phyloP scores from a whole-genome alignment of 2,329 filamentous ascomycete genomes.

The Coniosporium tulheliwenetii region DNA sequence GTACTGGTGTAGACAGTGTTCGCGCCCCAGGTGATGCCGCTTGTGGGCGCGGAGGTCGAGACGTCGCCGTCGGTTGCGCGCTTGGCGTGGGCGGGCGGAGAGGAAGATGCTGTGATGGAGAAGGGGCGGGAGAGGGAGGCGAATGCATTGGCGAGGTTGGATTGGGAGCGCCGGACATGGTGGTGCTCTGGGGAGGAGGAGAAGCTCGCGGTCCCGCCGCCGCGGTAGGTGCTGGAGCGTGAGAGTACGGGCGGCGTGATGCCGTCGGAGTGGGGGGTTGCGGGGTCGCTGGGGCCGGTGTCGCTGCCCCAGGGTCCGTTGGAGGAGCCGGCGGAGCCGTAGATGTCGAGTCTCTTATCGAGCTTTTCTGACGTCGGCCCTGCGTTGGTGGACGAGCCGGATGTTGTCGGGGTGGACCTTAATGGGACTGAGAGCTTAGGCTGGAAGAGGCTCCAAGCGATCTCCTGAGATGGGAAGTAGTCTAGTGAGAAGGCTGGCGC shows the following conservation, averaged over 20 bases:
- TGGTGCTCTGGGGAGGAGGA: conserved; percentile 25
- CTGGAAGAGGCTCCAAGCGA: conserved; percentile 26
- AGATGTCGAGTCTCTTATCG: conserved; percentile 11
- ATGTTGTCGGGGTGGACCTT: conserved; percentile 5
- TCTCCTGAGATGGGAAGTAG: conserved; percentile 26
- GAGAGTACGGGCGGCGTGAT: conserved; percentile 34
- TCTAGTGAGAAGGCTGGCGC: conserved; percentile 30
- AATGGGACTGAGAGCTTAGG: conserved; percentile 18
- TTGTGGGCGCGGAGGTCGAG: conserved; percentile 24
- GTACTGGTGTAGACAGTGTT: conserved; percentile 10
- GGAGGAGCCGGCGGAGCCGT: conserved; percentile 34
- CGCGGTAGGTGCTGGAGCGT: conserved; percentile 21
- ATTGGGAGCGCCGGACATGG: conserved; percentile 16
- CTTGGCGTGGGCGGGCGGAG: conserved; percentile 17
- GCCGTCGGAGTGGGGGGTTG: conserved; percentile 35
- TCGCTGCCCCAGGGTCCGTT: conserved; percentile 33
- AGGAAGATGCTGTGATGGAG: conserved; percentile 18
- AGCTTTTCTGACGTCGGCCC: conserved; percentile 10
- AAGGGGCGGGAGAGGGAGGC: conserved; percentile 24
- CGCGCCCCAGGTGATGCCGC: conserved; percentile 30
- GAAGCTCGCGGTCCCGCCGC: conserved; percentile 23
- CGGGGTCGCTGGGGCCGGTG: conserved; percentile 23
- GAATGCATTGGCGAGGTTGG: conserved; percentile 23
- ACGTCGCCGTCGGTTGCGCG: conserved; percentile 19
- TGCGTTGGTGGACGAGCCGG: too few relatives aligned